Base-by-base conservation (phyloP, 2,329 filamentous ascomycete species). In the Fusarium napiforme region DNA sequence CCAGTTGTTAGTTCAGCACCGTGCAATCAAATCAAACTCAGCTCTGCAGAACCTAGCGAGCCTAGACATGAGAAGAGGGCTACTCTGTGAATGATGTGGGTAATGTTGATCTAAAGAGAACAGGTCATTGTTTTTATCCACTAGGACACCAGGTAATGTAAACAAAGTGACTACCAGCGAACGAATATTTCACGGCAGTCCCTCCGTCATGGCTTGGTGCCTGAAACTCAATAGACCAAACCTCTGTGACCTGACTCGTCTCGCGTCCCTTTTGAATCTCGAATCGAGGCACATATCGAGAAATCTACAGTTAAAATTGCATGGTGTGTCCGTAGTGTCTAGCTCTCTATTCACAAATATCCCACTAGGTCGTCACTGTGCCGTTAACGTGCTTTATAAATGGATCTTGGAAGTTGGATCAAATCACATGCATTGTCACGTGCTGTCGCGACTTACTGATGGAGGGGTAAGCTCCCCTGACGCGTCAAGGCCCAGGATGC, bases 391-490 rank as follows among this genome's bases (percentile, higher is more conserved):
- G 30, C 49, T 52, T 30, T 52, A 52, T 19, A 52, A 23, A 36
- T 19, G n/a, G 23, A 52, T 36, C 18, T 34, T 34, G 21, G 21
- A 50, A 34, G 21, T 23, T 11, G 47, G 14, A 21, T n/a, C 15
- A 46, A 16, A 53, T 76, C 77, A 78, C 75, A 69, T 78, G 73
- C 8, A 15, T 0, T 0, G 4, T 63, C 78, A 79, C 78, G 78
- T 79, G 78, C 32, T n/a, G 12, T 59, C 78, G 77, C 67, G 78
- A 72, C 53, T 45, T 18, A 21, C 45, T 34, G 28, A 37, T 56
- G 43, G 62, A 58, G 57, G 57, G 67, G 53, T 56, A 50, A 18
- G 18, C 36, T 42, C 40, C 37, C 53, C 52, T 47, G 52, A 70
- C 75, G 75, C 73, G 75, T 68, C 60, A 50, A 39, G 37, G 28